These are phyloP conservation scores for Pyrenochaeta sp. DNA, from an alignment of 2,329 filamentous ascomycete genomes.

Conservation along the genomic window DNA sequence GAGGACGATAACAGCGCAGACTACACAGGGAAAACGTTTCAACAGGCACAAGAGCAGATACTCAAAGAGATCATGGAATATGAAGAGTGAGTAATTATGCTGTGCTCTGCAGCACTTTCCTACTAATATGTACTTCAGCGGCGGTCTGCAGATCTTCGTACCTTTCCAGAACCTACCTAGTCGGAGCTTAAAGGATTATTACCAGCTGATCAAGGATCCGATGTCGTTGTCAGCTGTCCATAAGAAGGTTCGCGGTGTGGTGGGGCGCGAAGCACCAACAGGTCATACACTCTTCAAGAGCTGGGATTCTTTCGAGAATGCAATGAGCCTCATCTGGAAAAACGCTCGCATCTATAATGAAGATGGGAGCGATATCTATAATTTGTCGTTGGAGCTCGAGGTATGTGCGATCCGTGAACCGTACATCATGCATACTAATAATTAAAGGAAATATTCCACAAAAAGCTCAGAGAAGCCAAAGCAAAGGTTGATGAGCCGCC, in stretches of 20 bases:
- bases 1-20: constrained; percentile 31
- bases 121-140: constrained; percentile 36
- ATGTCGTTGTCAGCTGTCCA: constrained; percentile 80
- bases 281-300: constrained; percentile 75
- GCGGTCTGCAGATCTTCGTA: constrained; percentile 73
- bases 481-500: constrained; percentile 74
- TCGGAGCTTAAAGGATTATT: constrained; percentile 82
- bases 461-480: constrained; percentile 75
- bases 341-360: constrained; percentile 93
- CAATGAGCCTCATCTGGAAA: constrained; percentile 81
- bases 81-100: constrained; percentile 53
- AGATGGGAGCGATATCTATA: constrained; percentile 85
- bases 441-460: constrained; percentile 72
- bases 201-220: constrained; percentile 81
- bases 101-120: neutral
- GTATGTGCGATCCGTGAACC: constrained; percentile 55
- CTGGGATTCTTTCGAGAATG: constrained; percentile 84
- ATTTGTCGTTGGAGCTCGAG: constrained; percentile 80
- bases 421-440: constrained; percentile 21
- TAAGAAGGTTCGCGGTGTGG: constrained; percentile 75
- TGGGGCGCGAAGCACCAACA: constrained; percentile 70
- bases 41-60: constrained; percentile 87
- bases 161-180: constrained; percentile 82
- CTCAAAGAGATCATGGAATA: constrained; percentile 75
- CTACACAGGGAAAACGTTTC: constrained; percentile 71